Conservation (phyloP, 1,284 basidiomycete genomes). For the Salmacisia buchloeana region DNA sequence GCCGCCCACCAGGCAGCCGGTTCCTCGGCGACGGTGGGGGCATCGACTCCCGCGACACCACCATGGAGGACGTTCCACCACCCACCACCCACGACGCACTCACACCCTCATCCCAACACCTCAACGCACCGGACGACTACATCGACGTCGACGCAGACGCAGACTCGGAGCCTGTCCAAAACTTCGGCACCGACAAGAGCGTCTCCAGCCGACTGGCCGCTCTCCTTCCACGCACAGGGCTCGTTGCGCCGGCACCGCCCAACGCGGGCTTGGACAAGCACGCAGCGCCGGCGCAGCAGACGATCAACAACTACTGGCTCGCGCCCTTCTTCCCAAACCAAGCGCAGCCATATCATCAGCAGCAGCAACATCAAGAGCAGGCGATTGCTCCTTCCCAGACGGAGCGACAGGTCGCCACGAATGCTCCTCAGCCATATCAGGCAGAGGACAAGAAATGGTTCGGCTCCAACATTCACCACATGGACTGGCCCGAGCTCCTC, state of each 20-base stretch:
- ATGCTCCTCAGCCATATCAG: not conserved
- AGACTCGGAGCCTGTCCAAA: too few species aligned
- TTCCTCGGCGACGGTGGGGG: not conserved
- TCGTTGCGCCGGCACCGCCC: not conserved
- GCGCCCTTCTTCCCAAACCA: not conserved
- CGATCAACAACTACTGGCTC: conserved; percentile 8
- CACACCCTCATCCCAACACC: too few species aligned
- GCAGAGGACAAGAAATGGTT: not conserved
- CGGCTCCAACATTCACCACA: not conserved
- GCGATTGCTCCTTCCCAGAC: too few species aligned
- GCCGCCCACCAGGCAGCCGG: not conserved
- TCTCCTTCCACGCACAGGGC: not conserved
- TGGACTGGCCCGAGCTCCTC: conserved; percentile 7
- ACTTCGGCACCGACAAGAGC: not conserved
- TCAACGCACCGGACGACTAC: not conserved
- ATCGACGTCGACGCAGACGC: not conserved
- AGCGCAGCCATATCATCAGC: not conserved
- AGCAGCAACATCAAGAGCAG: not conserved
- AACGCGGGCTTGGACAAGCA: too few species aligned
- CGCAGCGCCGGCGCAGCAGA: too few species aligned
- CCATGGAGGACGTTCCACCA: not conserved
- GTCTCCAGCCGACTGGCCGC: not conserved
- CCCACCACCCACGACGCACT: not conserved
- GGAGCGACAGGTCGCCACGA: too few species aligned
- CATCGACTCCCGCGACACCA: not conserved